Evolutionary conservation across 352 stramenopile genomes (phyloP).

Genomic region (Pythium rhizo-oryzae): DNA sequence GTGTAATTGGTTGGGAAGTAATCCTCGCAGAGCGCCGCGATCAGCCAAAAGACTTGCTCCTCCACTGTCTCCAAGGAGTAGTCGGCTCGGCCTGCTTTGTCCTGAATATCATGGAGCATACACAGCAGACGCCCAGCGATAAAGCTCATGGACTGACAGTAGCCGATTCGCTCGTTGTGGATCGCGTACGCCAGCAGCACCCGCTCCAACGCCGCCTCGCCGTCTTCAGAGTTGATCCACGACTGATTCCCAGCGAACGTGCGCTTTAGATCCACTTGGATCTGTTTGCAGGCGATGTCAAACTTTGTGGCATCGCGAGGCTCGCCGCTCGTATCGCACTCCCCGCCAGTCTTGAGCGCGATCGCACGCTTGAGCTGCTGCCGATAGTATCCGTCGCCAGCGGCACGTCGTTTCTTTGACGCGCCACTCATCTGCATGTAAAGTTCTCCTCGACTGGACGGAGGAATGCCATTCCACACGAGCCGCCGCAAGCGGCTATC

Average conservation of each 20-base stretch:
- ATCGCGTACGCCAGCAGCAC: constrained; percentile 82
- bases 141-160: constrained; percentile 93
- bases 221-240: constrained; percentile 54
- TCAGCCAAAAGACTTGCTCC: constrained; percentile 66
- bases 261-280: constrained; percentile 66
- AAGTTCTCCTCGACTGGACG: constrained; percentile 39
- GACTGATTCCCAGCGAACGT: constrained; percentile 72
- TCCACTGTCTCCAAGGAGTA: constrained; percentile 24
- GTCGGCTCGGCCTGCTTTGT: background rate
- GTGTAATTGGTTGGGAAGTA: constrained; percentile 67
- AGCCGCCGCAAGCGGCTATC: constrained; percentile 31
- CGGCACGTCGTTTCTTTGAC: constrained; percentile 19
- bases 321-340: background rate
- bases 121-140: constrained; percentile 78
- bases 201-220: constrained; percentile 53
- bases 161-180: constrained; percentile 80
- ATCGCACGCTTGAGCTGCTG: constrained; percentile 19
- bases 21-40: constrained; percentile 55
- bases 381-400: constrained; percentile 41
- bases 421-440: constrained; percentile 58
- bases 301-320: constrained; percentile 23
- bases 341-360: constrained; percentile 4
- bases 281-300: constrained; percentile 46
- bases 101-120: constrained; percentile 36
- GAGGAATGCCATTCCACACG: constrained; percentile 57